Conservation (phyloP, 1,284 basidiomycete species). For the Trametes sp. region DNA sequence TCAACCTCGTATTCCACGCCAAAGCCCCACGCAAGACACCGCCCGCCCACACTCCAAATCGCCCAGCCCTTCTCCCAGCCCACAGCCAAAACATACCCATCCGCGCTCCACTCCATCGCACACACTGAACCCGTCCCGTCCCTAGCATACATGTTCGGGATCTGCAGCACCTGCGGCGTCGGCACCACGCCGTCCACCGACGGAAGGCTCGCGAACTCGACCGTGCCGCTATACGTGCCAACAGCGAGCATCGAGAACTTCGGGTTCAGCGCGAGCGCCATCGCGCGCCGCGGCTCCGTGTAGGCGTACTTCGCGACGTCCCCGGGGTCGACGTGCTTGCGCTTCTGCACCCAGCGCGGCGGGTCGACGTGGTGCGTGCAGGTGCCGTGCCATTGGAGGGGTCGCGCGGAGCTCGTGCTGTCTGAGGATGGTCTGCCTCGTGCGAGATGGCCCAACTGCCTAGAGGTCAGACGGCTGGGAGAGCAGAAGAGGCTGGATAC, state of each 20-base stretch:
- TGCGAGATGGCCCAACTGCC: constrained; percentile 14
- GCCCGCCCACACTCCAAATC: constrained; percentile 90
- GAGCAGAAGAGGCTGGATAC: background rate
- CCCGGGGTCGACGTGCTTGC: constrained; percentile 58
- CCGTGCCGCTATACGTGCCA: constrained; percentile 74
- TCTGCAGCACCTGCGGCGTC: constrained; percentile 60
- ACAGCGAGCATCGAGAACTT: constrained; percentile 88
- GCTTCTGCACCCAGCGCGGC: constrained; percentile 80
- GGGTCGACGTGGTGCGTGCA: constrained; percentile 73
- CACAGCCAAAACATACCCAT: constrained; percentile 97
- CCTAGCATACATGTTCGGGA: constrained; percentile 64
- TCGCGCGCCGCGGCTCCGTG: constrained; percentile 70
- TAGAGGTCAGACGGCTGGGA: background rate
- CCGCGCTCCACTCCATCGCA: constrained; percentile 89
- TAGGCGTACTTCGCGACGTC: constrained; percentile 53
- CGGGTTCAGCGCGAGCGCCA: constrained; percentile 76
- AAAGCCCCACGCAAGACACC: constrained; percentile 81
- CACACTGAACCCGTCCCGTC: constrained; percentile 75
- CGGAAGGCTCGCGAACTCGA: constrained; percentile 73
- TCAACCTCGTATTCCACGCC: constrained; percentile 74
- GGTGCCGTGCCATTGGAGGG: constrained; percentile 64
- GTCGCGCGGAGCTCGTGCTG: constrained; percentile 25
- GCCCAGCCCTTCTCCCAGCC: constrained; percentile 93
- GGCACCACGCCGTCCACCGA: constrained; percentile 60
- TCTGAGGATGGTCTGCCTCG: constrained; percentile 30